Conservation (phyloP, 2,329 filamentous ascomycete genomes). For the Monascus ruber region DNA sequence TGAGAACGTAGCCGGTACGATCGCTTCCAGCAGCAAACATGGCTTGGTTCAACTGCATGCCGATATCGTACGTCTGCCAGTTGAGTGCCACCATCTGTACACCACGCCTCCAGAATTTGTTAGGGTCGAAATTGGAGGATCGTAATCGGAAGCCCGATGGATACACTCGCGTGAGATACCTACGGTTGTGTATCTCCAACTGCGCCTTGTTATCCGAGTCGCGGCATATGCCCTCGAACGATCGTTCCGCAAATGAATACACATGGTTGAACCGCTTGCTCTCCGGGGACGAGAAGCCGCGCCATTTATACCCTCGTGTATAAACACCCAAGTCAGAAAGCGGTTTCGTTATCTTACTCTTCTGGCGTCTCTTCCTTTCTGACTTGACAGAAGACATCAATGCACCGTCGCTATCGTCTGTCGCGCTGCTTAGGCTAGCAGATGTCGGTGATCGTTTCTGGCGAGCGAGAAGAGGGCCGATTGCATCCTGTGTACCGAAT, state of each 20-base stretch:
- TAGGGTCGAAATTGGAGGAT: slow-evolving; percentile 89
- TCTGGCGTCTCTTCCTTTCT: slow-evolving; percentile 49
- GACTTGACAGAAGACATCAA: slow-evolving; percentile 41
- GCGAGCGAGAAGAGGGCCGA: slow-evolving; percentile 35
- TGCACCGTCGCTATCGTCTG: slow-evolving; percentile 66
- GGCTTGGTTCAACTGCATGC: slow-evolving; percentile 91
- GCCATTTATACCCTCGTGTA: slow-evolving; percentile 68
- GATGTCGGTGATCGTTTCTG: slow-evolving; percentile 44
- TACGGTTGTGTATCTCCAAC: slow-evolving; percentile 81
- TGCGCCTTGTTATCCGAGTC: slow-evolving; percentile 64
- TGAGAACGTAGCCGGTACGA: slow-evolving; percentile 82
- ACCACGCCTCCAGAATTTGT: slow-evolving; percentile 86
- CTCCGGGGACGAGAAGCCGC: slow-evolving; percentile 63
- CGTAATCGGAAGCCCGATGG: slow-evolving; percentile 69
- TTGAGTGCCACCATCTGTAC: slow-evolving; percentile 98
- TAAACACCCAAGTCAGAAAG: slow-evolving; percentile 80
- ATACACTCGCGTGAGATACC: slow-evolving; percentile 87
- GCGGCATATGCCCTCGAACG: slow-evolving; percentile 70
- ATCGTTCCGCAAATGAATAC: slow-evolving; percentile 85
- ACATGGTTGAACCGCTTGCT: slow-evolving; percentile 88
- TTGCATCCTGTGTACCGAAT: slow-evolving; percentile 39
- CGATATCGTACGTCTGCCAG: slow-evolving; percentile 94
- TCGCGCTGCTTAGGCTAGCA: slow-evolving; percentile 46
- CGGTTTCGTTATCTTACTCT: slow-evolving; percentile 74
- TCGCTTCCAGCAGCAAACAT: slow-evolving; percentile 92